Conservation (phyloP, 2,329 filamentous ascomycete species). For the Amauroascus niger region DNA sequence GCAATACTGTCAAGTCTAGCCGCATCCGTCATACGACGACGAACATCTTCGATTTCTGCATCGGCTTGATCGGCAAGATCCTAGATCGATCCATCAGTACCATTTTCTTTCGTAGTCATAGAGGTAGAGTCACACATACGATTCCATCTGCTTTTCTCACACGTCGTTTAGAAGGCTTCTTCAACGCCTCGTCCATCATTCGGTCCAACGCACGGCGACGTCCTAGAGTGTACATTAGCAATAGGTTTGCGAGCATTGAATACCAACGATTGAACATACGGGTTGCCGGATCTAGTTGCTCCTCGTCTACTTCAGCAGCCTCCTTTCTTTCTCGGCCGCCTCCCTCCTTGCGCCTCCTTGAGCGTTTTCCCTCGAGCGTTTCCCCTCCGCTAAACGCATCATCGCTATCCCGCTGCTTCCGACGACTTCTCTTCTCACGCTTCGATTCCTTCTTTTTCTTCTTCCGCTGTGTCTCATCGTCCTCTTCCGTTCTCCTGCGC, state of each 20-base stretch:
- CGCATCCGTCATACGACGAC: slow-evolving; percentile 79
- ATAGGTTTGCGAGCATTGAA: not conserved
- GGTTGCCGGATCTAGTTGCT: slow-evolving; percentile 73
- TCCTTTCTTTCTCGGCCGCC: slow-evolving; percentile 44
- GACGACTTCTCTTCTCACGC: slow-evolving; percentile 54
- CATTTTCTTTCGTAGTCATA: not conserved
- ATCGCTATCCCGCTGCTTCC: slow-evolving; percentile 56
- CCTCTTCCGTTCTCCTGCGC: slow-evolving; percentile 53
- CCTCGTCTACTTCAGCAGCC: slow-evolving; percentile 60
- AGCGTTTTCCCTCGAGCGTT: slow-evolving; percentile 46
- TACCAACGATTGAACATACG: slow-evolving; percentile 41
- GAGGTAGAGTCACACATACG: slow-evolving; percentile 44
- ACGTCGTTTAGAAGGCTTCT: slow-evolving; percentile 63
- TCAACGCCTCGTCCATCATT: slow-evolving; percentile 79
- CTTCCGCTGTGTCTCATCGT: slow-evolving; percentile 48
- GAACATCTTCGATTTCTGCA: slow-evolving; percentile 78
- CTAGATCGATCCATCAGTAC: slow-evolving; percentile 36
- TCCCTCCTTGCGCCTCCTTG: slow-evolving; percentile 42
- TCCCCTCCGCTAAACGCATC: slow-evolving; percentile 45
- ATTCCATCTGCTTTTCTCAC: slow-evolving; percentile 76
- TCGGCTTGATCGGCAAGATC: slow-evolving; percentile 87
- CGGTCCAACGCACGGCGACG: slow-evolving; percentile 74
- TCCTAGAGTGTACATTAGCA: slow-evolving; percentile 31
- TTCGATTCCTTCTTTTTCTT: slow-evolving; percentile 60
- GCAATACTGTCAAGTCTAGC: slow-evolving; percentile 78